Conservation (phyloP, 345 rosid genomes). For the Gossypium ekmanianum region DNA sequence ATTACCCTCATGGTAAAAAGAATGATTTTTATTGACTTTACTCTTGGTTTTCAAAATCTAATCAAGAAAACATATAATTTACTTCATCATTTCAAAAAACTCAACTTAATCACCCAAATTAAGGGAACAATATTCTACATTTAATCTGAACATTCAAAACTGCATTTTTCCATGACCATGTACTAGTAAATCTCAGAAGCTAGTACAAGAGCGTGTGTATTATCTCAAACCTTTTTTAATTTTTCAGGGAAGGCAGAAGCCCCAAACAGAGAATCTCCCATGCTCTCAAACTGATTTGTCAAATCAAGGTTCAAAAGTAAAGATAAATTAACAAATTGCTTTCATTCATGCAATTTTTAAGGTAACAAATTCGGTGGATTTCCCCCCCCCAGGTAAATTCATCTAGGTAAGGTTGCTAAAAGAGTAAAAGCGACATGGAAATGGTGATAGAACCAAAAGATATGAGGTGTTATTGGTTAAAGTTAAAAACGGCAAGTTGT, state of each 20-base stretch:
- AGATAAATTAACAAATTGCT: neutral
- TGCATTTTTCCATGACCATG: neutral
- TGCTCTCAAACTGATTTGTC: neutral
- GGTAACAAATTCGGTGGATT: neutral
- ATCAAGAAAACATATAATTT: neutral
- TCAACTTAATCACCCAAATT: too few species aligned
- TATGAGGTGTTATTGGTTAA: neutral
- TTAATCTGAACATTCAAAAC: neutral
- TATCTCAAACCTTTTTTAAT: neutral
- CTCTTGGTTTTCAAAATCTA: neutral
- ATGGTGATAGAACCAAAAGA: neutral
- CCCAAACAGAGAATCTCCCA: neutral
- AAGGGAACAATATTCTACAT: too few species aligned
- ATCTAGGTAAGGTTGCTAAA: neutral
- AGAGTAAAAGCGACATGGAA: neutral
- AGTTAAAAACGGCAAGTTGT: neutral
- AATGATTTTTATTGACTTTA: neutral
- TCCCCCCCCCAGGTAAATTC: neutral
- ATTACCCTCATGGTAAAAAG: neutral
- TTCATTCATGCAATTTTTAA: neutral
- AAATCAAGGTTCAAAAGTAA: neutral
- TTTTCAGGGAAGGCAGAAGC: neutral
- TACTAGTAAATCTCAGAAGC: neutral
- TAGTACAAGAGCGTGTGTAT: too few species aligned
- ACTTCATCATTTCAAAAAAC: too few species aligned